Conservation (phyloP, 2,329 filamentous ascomycete genomes). For the Aspergillus phoenicis region DNA sequence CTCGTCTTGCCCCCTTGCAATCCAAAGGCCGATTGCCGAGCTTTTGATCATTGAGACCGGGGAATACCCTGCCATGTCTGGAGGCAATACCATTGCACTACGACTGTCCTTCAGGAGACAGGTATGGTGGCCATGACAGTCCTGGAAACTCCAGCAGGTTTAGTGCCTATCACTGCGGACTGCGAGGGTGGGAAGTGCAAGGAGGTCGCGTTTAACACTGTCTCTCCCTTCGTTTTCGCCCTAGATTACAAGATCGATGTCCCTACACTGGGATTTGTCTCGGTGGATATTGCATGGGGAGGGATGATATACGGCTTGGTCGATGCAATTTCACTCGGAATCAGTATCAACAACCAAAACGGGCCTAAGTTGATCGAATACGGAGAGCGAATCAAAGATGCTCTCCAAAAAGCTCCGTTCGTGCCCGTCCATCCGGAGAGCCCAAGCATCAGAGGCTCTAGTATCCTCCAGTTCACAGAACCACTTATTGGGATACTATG, state of each 20-base stretch:
- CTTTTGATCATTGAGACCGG: conserved; percentile 52
- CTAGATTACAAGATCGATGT: conserved; percentile 40
- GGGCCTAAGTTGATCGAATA: too few relatives aligned
- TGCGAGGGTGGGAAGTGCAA: conserved; percentile 49
- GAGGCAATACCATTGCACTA: conserved; percentile 49
- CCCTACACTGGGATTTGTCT: conserved; percentile 43
- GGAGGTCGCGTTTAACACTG: conserved; percentile 49
- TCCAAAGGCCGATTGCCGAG: conserved; percentile 47
- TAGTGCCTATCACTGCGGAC: conserved; percentile 45
- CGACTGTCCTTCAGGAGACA: conserved; percentile 51
- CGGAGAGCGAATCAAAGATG: too few relatives aligned
- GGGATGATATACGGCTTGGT: conserved; percentile 50
- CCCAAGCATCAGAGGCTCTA: too few relatives aligned
- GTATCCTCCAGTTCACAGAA: too few relatives aligned
- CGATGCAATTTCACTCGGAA: conserved; percentile 41
- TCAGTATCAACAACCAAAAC: too few relatives aligned
- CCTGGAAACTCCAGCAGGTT: conserved; percentile 50
- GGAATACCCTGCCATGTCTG: conserved; percentile 51
- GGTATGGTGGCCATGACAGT: conserved; percentile 49
- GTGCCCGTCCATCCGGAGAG: too few relatives aligned
- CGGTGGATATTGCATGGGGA: conserved; percentile 50
- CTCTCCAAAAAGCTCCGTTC: too few relatives aligned
- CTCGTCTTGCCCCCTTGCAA: conserved; percentile 48
- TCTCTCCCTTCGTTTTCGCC: conserved; percentile 46
- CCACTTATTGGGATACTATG: too few relatives aligned